These are phyloP conservation scores for Camelina sativa DNA, from an alignment of 345 rosid species.

Conservation along the genomic window DNA sequence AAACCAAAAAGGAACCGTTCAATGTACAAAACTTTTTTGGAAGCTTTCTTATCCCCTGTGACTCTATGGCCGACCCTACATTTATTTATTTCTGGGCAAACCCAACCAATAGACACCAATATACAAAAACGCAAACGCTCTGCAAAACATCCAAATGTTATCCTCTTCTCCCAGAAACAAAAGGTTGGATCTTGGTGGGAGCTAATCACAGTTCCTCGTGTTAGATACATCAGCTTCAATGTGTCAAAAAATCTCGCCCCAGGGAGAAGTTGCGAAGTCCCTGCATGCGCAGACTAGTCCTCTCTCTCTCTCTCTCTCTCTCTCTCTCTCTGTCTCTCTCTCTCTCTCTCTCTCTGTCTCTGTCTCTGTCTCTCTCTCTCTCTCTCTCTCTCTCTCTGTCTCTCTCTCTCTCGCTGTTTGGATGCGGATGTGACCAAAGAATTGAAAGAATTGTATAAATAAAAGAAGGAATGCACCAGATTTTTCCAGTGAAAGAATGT, in stretches of 20 bases:
- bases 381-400: slow-evolving; percentile 7
- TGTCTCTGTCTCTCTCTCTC: slow-evolving; percentile 19
- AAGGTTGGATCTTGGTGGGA: slow-evolving; percentile 1
- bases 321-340: neutral
- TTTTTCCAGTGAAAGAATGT: slow-evolving; percentile 21
- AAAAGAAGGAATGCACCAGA: slow-evolving; percentile 31
- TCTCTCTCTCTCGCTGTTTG: neutral
- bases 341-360: slow-evolving; percentile 5
- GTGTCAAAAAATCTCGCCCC: slow-evolving; percentile 11
- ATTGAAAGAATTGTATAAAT: slow-evolving; percentile 38
- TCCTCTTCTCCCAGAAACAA: slow-evolving; percentile 7
- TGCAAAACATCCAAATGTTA: slow-evolving; percentile 10
- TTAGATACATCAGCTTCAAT: slow-evolving; percentile 37
- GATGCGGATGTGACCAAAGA: slow-evolving; percentile 34
- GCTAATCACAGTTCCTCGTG: slow-evolving; percentile 25
- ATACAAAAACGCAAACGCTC: slow-evolving; percentile 26
- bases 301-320: slow-evolving; percentile 10
- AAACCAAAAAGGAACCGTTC: neutral
- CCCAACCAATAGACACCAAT: slow-evolving; percentile 31
- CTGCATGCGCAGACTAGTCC: neutral
- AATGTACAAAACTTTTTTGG: slow-evolving; percentile 34
- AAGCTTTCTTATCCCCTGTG: neutral
- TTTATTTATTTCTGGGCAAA: slow-evolving; percentile 28
- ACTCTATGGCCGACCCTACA: slow-evolving; percentile 2
- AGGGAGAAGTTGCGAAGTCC: slow-evolving; percentile 6